Evolutionary conservation across 1,284 basidiomycete genomes (phyloP), one percentile per base, ranked within the genome.

Genomic region (Ganoderma lingzhi): DNA sequence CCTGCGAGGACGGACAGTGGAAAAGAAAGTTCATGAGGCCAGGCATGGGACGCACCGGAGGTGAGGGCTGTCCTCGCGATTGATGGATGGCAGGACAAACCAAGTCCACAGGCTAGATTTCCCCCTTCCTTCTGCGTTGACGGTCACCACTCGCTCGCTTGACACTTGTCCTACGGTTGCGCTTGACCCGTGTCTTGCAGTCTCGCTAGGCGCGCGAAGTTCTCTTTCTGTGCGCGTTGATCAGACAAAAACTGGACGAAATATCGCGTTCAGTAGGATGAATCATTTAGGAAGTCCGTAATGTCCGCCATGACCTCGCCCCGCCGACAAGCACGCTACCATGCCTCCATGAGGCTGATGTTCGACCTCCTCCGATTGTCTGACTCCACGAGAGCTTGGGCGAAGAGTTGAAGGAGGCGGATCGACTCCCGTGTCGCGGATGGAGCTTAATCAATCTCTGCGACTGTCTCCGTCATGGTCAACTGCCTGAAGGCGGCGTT

Each of bases 311-410:
- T n/a, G 17, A 14, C 44, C 17, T 45, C 44, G 44, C 19, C 44
- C 17, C 8, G 17, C 5, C 30, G 62, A 67, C 45, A 66, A 74
- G 82, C 59, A 71, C 69, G 85, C 83, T 73, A 83, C 79, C 85
- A 84, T 70, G 86, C 83, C 64, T 84, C 86, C 81, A 86, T 84
- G 63, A 86, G 75, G 72, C 90, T 86, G 80, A 95, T 95, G 81
- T 97, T 90, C 81, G 96, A 95, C 73, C 85, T 73, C 19, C 17
- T 60, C 14, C n/a, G 42, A 10, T 64, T 82, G 68, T 83, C 82
- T 64, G 87, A 83, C 63, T 89, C 87, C 2, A 95, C 93, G 39
- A 99, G 83, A 71, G 98, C 96, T 81, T 97, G 96, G 68, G 99
- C 83, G 82, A 99, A 94, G 96, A 17, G 19, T 88, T 87, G 60